These are phyloP conservation scores for Neofusicoccum kwambonambiense DNA, from an alignment of 2,329 filamentous ascomycete species.

Conservation along the genomic window DNA sequence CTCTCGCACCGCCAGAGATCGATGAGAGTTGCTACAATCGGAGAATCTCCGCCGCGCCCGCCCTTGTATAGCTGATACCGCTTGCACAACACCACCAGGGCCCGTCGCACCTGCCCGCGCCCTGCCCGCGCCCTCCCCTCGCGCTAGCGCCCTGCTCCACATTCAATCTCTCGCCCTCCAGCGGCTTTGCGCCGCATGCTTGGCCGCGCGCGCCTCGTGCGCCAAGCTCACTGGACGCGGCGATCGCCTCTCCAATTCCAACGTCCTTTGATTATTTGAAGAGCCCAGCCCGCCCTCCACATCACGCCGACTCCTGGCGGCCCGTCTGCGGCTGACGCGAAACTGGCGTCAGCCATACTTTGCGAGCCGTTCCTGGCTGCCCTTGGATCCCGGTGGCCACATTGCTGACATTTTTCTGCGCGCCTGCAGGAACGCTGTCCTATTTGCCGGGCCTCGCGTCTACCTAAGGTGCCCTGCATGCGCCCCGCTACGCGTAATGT, in stretches of 20 bases:
- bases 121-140: background rate
- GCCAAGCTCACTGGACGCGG: background rate
- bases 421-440: background rate
- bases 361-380: background rate
- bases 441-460: background rate
- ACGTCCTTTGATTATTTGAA: slow-evolving; percentile 1
- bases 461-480: slow-evolving; percentile 1
- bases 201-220: slow-evolving; percentile 1
- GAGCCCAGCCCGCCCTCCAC: background rate
- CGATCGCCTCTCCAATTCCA: slow-evolving; percentile 2
- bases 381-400: background rate
- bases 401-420: background rate
- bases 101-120: background rate
- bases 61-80: slow-evolving; percentile 4
- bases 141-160: background rate
- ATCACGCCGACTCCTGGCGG: background rate
- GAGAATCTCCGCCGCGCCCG: background rate
- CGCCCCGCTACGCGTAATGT: background rate
- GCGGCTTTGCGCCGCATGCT: background rate
- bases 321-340: background rate
- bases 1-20: slow-evolving; percentile 15
- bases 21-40: background rate
- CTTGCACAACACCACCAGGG: background rate
- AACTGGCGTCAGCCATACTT: background rate
- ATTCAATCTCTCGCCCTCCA: background rate